These are phyloP conservation scores for Elaeagnus macrophylla DNA, from an alignment of 306 rosid species.

Conservation along the genomic window DNA sequence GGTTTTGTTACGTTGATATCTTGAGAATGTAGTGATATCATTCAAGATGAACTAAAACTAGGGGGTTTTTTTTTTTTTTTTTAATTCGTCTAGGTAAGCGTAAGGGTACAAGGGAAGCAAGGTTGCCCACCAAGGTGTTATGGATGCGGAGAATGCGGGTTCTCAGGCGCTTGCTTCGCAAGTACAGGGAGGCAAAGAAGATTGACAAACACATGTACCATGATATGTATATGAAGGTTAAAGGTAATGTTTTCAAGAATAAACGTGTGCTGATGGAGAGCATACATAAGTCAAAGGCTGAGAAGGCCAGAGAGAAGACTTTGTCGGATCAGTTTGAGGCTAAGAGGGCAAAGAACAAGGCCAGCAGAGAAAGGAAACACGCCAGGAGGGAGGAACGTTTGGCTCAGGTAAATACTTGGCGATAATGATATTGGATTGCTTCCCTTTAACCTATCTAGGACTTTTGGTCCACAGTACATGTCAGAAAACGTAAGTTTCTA, in stretches of 20 bases:
- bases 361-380: constrained; percentile 75
- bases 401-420: constrained; percentile 45
- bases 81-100: constrained; percentile 53
- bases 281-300: constrained; percentile 93
- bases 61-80: background rate
- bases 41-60: background rate
- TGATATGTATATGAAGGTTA: constrained; percentile 96
- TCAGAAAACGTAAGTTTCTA: background rate
- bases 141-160: constrained; percentile 99
- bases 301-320: constrained; percentile 96
- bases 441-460: background rate
- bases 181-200: constrained; percentile 84
- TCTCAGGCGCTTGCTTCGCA: constrained; percentile 87
- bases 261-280: constrained; percentile 96
- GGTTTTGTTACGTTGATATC: background rate
- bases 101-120: constrained; percentile 95
- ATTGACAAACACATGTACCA: constrained; percentile 97
- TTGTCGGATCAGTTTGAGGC: constrained; percentile 91
- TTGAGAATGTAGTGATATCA: background rate
- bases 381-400: constrained; percentile 94
- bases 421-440: background rate
- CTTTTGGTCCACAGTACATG: too few species aligned
- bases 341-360: constrained; percentile 93
- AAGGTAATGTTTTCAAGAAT: constrained; percentile 96
- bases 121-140: constrained; percentile 83